phyloP scores from a whole-genome alignment of 495 filamentous ascomycete species.

The Annulohypoxylon stygium region DNA sequence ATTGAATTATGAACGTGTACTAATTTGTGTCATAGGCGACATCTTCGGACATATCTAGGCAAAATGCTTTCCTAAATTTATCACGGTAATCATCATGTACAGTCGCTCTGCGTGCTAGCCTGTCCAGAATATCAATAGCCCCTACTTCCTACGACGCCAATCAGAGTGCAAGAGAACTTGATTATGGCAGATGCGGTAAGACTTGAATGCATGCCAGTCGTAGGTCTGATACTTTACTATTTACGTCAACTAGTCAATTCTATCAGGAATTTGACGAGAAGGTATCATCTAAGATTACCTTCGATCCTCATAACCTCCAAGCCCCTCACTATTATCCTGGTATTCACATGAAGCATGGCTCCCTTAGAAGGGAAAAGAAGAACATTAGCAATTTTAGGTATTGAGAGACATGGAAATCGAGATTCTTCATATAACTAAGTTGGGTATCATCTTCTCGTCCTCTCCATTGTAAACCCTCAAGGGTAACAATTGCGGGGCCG shows the following conservation, averaged over 20 bases:
- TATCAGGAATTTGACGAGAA: too few species aligned
- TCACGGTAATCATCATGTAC: neutral
- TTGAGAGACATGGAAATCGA: constrained; percentile 11
- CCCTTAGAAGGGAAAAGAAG: neutral
- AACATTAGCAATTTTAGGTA: neutral
- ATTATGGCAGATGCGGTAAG: neutral
- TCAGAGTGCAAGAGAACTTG: neutral
- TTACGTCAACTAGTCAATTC: neutral
- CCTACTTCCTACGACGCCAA: neutral
- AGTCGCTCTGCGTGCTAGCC: neutral
- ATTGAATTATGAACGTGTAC: neutral
- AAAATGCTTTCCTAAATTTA: neutral
- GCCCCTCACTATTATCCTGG: neutral
- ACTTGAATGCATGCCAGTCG: neutral
- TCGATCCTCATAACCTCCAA: neutral
- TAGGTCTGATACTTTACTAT: neutral
- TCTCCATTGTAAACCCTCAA: constrained; percentile 4
- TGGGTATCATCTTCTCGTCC: constrained; percentile 42
- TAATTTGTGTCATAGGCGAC: constrained; percentile 16
- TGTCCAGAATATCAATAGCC: neutral
- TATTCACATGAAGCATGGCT: neutral
- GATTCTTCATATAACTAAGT: constrained; percentile 36
- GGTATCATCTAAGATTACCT: neutral
- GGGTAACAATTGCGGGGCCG: constrained; percentile 22
- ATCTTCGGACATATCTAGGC: neutral